phyloP scores from a whole-genome alignment of 2,329 filamentous ascomycete species.

The Trichoderma citrinoviride region DNA sequence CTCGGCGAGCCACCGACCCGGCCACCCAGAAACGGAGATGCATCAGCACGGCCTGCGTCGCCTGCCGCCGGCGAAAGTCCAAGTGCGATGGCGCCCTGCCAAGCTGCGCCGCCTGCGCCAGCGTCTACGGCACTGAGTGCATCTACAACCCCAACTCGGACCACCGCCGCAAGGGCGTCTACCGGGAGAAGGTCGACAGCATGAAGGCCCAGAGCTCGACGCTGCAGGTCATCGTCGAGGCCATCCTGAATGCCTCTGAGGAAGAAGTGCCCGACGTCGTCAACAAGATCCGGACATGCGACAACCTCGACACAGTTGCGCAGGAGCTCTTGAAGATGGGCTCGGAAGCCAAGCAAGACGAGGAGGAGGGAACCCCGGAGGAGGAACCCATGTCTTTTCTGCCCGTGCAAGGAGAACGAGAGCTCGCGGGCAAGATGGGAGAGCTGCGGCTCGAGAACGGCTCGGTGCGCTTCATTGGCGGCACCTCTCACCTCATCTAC shows the following conservation, averaged over 20 bases:
- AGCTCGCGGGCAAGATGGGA: slow-evolving; percentile 89
- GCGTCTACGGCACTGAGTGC: slow-evolving; percentile 87
- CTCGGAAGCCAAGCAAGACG: slow-evolving; percentile 24
- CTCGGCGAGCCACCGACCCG: slow-evolving; percentile 48
- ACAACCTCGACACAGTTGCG: slow-evolving; percentile 59
- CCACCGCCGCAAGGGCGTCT: slow-evolving; percentile 93
- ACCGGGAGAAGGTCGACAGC: slow-evolving; percentile 87
- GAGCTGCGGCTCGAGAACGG: slow-evolving; percentile 85
- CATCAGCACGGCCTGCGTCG: slow-evolving; percentile 81
- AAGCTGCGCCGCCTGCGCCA: slow-evolving; percentile 92
- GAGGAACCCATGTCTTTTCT: slow-evolving; percentile 43
- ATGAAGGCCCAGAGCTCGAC: slow-evolving; percentile 85
- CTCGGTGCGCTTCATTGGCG: slow-evolving; percentile 85
- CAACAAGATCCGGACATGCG: slow-evolving; percentile 82
- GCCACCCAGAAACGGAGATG: slow-evolving; percentile 67
- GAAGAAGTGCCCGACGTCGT: slow-evolving; percentile 80
- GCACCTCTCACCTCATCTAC: slow-evolving; percentile 90
- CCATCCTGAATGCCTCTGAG: slow-evolving; percentile 86
- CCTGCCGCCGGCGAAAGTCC: slow-evolving; percentile 74
- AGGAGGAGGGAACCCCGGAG: slow-evolving; percentile 37
- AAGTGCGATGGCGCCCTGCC: slow-evolving; percentile 92
- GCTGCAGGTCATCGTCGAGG: slow-evolving; percentile 86
- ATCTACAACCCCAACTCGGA: slow-evolving; percentile 96
- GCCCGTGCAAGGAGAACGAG: slow-evolving; percentile 62
- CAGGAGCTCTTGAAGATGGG: slow-evolving; percentile 52